These are phyloP conservation scores for Mentha longifolia DNA, from an alignment of 257 asterid genomes.

Conservation along the genomic window DNA sequence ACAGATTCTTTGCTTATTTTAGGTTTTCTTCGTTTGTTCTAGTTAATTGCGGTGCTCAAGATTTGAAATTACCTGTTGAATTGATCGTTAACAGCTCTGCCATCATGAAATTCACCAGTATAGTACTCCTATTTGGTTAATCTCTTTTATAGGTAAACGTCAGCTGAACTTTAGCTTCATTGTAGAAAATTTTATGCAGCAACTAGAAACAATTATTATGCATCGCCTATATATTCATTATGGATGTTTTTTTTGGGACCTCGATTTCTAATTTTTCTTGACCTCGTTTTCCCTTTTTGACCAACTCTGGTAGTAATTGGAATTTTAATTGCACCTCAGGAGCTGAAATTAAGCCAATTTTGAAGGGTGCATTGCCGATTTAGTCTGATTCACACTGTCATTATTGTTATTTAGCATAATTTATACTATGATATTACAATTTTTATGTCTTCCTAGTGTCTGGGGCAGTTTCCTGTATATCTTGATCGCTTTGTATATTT, in stretches of 20 bases:
- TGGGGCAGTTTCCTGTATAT: neutral
- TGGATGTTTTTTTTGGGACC: neutral
- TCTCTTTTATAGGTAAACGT: neutral
- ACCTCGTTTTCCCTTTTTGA: neutral
- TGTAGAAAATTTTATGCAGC: neutral
- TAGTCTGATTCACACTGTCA: neutral
- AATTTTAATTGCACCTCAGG: neutral
- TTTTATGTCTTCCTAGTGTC: neutral
- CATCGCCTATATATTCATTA: neutral
- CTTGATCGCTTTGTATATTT: neutral
- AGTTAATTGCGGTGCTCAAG: neutral
- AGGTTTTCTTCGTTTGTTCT: constrained; percentile 12
- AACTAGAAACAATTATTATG: neutral
- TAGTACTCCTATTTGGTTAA: no score
- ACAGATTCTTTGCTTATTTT: neutral
- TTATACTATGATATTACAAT: neutral
- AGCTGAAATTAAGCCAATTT: neutral
- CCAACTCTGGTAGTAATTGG: neutral
- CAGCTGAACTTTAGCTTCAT: neutral
- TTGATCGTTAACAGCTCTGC: neutral
- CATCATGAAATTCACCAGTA: neutral
- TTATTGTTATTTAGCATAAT: neutral
- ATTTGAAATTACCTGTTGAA: constrained; percentile 13
- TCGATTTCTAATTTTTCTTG: neutral
- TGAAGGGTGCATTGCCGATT: neutral